Conservation (phyloP, 2,329 filamentous ascomycete genomes). For the Zymoseptoria tritici region DNA sequence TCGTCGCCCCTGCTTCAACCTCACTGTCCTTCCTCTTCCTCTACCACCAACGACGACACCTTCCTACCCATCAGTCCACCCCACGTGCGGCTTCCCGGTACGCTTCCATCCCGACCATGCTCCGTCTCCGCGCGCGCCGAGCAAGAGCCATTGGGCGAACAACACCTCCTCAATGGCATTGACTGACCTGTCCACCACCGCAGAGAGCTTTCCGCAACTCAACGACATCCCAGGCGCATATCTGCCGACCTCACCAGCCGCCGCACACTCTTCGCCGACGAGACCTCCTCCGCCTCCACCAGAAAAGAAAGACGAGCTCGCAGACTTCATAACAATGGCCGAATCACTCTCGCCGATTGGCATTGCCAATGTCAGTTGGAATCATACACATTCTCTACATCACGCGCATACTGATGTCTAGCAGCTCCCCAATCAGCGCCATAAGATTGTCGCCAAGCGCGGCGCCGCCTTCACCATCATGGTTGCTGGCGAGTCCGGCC, state of each 20-base stretch:
- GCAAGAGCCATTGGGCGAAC: background rate
- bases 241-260: slow-evolving; percentile 3
- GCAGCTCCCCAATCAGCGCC: slow-evolving; percentile 63
- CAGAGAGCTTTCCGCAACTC: slow-evolving; percentile 4
- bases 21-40: background rate
- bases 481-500: slow-evolving; percentile 97
- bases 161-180: background rate
- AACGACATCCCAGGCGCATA: slow-evolving; percentile 7
- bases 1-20: background rate
- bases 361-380: slow-evolving; percentile 60
- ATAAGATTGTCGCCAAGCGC: slow-evolving; percentile 71
- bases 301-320: background rate
- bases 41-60: slow-evolving; percentile 1
- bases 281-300: slow-evolving; percentile 5
- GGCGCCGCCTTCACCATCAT: slow-evolving; percentile 99
- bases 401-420: slow-evolving; percentile 28
- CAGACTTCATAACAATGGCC: slow-evolving; percentile 43
- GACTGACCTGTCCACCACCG: slow-evolving; percentile 2
- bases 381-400: background rate
- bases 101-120: background rate
- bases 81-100: background rate
- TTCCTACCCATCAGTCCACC: slow-evolving; percentile 5
- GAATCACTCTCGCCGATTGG: slow-evolving; percentile 62
- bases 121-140: background rate
- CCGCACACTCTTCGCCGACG: background rate